Evolutionary conservation across 2,329 filamentous ascomycete genomes (phyloP), one percentile per base, ranked within the genome.

Genomic region (Aspergillus nomiae): DNA sequence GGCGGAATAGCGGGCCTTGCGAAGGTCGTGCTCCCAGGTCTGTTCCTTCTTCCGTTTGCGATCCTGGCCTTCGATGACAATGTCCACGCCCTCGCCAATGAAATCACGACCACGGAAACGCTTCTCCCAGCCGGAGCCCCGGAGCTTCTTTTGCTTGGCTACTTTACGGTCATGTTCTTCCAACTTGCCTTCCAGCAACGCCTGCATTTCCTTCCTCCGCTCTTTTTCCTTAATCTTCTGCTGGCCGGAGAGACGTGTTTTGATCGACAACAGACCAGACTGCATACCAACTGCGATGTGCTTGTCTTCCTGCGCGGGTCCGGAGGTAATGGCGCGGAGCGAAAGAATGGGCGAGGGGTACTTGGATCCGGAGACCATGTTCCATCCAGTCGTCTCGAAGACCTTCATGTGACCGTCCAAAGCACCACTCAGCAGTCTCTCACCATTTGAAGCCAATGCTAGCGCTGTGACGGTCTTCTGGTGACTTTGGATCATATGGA

Each of bases 331-430:
- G 50, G 97, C 90, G 63, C 86, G 87, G 63, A 98, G 85, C 11
- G 92, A 91, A 14, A 99, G 87, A 62, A 99, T 91, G 1, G 95
- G 95, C 1, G 92, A 91, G 6, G 92, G 90, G 78, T 98, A 99
- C 80, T 98, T 99, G 64, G 91, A 88, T 58, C 92, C 94, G 45
- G 92, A 90, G n/a, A 98, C 94, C 9, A 98, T 92, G 74, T 97
- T 97, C 95, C 95, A 99, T 57, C 88, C 90, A 0, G 89, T 89
- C 1, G 94, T 97, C 80, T 98, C 94, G 72, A 96, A 98, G 45
- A 99, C 88, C 81, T 99, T 99, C 81, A 98, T 89, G 78, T 98
- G 95, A 11, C 95, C 96, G 77, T 99, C 95, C 53, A 99, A 84
- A 24, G 90, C 93, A 78, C 93, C 95, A 67, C 90, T 94, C 59